Evolutionary conservation across 768 basidiomycete species (phyloP), one percentile per base, ranked within the genome.

Genomic region (Tricholoma terreum): DNA sequence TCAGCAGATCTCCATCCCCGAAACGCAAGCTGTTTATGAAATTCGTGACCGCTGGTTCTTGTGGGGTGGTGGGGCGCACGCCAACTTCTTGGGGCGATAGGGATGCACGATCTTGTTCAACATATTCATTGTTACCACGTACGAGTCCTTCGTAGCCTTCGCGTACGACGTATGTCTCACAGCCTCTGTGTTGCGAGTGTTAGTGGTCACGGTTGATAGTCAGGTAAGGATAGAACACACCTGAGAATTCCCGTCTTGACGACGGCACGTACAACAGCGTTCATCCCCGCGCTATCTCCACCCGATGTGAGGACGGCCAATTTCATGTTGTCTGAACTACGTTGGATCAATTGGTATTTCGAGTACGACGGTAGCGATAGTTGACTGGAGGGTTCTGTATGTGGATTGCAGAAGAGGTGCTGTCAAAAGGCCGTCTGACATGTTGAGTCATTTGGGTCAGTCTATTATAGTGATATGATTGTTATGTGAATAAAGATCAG

Each of bases 111-210:
- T 62, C 53, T 19, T 62, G 60, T 45, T 70, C 64, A 14, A 55
- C 61, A 27, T 65, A 60, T 24, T 80, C 77, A 3, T 75, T 69
- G 72, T 95, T 98, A n/a, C 97, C 97, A 56, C 89, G 84, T 10
- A 99, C 95, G 58, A 98, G 87, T 21, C 97, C 97, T 70, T 98
- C 95, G 77, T 98, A 99, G 36, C 97, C 97, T 75, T 99, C 97
- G 35, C 97, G 90, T 58, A 99, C 92, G 60, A 98, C 86, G 81
- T 87, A 99, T 12, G 91, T 88, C 71, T 98, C 92, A 72, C 94
- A 98, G 34, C 94, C 95, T 75, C 97, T 96, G 66, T 7, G 53
- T 49, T 14, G 46, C 31, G 46, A 35, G 45, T 54, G 58, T 43
- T 38, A 38, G 19, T 31, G 21, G 9, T 24, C 36, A 27, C n/a